Percentiles rank a stretch among this genome's conserved stretches.
phyloP scores from a whole-genome alignment of 2,329 filamentous ascomycete genomes.

The Emmonsia crescens region DNA sequence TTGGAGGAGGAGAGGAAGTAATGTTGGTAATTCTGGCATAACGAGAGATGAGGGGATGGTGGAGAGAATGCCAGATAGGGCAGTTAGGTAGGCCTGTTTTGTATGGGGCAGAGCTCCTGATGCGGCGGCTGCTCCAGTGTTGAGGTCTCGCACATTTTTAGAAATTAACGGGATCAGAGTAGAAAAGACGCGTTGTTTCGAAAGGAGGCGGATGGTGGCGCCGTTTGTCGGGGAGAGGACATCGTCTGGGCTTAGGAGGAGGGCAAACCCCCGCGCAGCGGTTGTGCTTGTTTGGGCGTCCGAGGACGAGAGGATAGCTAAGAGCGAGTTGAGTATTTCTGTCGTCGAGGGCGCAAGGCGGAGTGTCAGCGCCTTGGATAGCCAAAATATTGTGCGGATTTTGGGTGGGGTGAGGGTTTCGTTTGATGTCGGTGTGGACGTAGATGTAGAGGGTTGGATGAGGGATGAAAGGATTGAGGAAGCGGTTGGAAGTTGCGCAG shows the following conservation, averaged over 20 bases:
- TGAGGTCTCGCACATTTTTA: slow-evolving; percentile 38
- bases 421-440: slow-evolving; percentile 6
- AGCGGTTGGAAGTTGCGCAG: slow-evolving; percentile 22
- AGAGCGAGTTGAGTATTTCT: slow-evolving; percentile 42
- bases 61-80: slow-evolving; percentile 50
- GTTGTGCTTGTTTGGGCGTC: slow-evolving; percentile 39
- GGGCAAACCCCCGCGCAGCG: slow-evolving; percentile 47
- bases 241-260: slow-evolving; percentile 50
- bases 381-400: slow-evolving; percentile 49
- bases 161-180: slow-evolving; percentile 48
- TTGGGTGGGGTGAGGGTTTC: slow-evolving; percentile 26
- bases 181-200: slow-evolving; percentile 54
- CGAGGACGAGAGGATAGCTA: slow-evolving; percentile 33
- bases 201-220: slow-evolving; percentile 50
- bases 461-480: slow-evolving; percentile 25
- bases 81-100: slow-evolving; percentile 53
- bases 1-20: slow-evolving; percentile 52
- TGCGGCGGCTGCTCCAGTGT: slow-evolving; percentile 17
- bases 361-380: slow-evolving; percentile 50
- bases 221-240: slow-evolving; percentile 50
- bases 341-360: slow-evolving; percentile 40
- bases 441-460: slow-evolving; percentile 18
- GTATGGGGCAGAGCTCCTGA: slow-evolving; percentile 17
- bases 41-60: slow-evolving; percentile 51
- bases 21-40: slow-evolving; percentile 45